phyloP scores from a whole-genome alignment of 768 basidiomycete genomes.

The Cytidiella melzeri region DNA sequence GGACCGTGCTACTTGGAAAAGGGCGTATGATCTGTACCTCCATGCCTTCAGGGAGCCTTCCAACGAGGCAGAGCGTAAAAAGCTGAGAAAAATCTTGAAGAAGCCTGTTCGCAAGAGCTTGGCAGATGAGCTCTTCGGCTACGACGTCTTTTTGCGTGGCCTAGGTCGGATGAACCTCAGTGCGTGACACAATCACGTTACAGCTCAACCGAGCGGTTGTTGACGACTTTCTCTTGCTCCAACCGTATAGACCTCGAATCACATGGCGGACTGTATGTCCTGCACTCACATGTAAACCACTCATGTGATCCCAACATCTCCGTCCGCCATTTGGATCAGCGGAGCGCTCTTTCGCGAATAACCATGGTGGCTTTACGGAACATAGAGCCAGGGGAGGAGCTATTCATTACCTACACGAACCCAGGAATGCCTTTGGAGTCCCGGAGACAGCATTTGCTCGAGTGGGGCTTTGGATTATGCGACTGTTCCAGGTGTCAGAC shows the following conservation, averaged over 20 bases:
- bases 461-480: constrained; percentile 76
- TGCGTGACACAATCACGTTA: constrained; percentile 30
- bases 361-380: constrained; percentile 61
- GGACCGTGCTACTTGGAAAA: constrained; percentile 62
- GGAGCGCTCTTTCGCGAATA: constrained; percentile 65
- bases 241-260: constrained; percentile 60
- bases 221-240: neutral
- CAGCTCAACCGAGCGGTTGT: neutral
- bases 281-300: constrained; percentile 89
- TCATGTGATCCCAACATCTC: constrained; percentile 75
- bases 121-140: constrained; percentile 59
- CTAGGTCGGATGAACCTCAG: constrained; percentile 79
- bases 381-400: constrained; percentile 68
- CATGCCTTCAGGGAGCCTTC: constrained; percentile 60
- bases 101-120: constrained; percentile 41
- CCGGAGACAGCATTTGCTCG: constrained; percentile 48
- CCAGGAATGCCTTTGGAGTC: constrained; percentile 40
- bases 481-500: constrained; percentile 58
- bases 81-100: constrained; percentile 52
- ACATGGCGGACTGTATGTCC: constrained; percentile 78
- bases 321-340: constrained; percentile 68
- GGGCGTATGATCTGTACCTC: constrained; percentile 50
- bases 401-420: constrained; percentile 75
- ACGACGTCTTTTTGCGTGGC: constrained; percentile 67
- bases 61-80: constrained; percentile 44